A percentile compares a stretch with the other conserved stretches of the same genome.
These are phyloP conservation scores for Populus simonii DNA, from an alignment of 345 rosid species.

Conservation along the genomic window DNA sequence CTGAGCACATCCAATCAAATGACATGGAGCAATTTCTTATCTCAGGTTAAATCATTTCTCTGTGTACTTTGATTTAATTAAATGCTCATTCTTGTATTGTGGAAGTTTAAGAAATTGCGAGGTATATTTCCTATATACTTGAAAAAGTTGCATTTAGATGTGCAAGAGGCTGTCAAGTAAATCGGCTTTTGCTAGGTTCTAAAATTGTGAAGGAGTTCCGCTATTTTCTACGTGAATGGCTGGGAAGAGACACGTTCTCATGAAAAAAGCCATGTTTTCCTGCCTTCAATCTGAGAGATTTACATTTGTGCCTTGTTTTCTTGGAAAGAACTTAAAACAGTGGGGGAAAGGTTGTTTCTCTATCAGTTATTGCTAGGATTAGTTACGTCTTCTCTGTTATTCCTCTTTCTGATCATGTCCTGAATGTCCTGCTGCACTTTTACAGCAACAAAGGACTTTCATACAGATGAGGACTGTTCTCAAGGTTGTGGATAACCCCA, in stretches of 20 bases:
- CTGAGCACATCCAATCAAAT: conserved; percentile 30
- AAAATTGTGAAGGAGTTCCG: background rate
- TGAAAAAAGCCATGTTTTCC: background rate
- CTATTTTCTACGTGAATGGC: background rate
- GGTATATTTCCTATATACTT: background rate
- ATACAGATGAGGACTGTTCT: conserved; percentile 89
- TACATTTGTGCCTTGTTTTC: background rate
- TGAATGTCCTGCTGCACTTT: background rate
- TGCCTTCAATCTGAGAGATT: background rate
- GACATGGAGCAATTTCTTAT: conserved; percentile 26
- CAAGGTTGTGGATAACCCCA: conserved; percentile 84
- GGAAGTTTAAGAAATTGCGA: background rate
- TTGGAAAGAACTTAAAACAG: background rate
- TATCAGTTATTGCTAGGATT: background rate
- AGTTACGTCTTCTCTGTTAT: background rate
- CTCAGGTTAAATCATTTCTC: conserved; percentile 36
- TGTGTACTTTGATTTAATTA: background rate
- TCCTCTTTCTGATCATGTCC: background rate
- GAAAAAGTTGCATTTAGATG: background rate
- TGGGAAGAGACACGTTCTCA: background rate
- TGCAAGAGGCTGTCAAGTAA: background rate
- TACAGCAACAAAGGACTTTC: conserved; percentile 70
- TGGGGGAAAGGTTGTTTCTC: background rate
- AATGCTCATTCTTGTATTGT: background rate
- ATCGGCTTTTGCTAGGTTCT: too few relatives aligned